Conservation (phyloP, 495 filamentous ascomycete species). For the Daldinia decipiens region DNA sequence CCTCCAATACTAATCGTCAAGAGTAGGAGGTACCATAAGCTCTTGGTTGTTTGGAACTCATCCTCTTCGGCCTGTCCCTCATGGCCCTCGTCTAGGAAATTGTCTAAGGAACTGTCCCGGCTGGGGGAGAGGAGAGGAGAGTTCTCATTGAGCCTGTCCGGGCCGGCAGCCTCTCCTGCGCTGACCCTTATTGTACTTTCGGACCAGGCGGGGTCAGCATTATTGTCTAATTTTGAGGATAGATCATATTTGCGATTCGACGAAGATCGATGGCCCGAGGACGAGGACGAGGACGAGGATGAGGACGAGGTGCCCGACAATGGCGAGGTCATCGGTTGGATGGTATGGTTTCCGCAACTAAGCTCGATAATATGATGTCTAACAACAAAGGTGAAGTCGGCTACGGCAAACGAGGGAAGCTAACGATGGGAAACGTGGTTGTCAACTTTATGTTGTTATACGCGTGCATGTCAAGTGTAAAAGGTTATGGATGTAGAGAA, state of each 20-base stretch:
- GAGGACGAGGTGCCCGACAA: constrained; percentile 40
- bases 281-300: constrained; percentile 38
- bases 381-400: not conserved
- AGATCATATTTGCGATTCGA: constrained; percentile 33
- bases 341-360: constrained; percentile 22
- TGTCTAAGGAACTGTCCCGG: constrained; percentile 51
- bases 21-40: constrained; percentile 81
- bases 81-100: constrained; percentile 51
- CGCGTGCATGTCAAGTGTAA: constrained; percentile 14
- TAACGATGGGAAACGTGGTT: constrained; percentile 7
- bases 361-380: constrained; percentile 3
- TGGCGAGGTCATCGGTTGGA: constrained; percentile 48
- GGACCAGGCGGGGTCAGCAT: constrained; percentile 33
- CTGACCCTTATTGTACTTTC: constrained; percentile 33
- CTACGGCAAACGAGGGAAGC: not conserved
- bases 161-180: constrained; percentile 23
- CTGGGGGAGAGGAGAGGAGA: constrained; percentile 68
- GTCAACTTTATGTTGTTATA: constrained; percentile 17
- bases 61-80: constrained; percentile 54
- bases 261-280: constrained; percentile 35
- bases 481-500: constrained; percentile 17
- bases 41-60: constrained; percentile 71
- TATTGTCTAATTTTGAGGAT: constrained; percentile 20
- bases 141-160: constrained; percentile 60
- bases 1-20: constrained; percentile 86